Evolutionary conservation across 2,329 filamentous ascomycete species (phyloP).

Genomic region (Ophiostoma montium): DNA sequence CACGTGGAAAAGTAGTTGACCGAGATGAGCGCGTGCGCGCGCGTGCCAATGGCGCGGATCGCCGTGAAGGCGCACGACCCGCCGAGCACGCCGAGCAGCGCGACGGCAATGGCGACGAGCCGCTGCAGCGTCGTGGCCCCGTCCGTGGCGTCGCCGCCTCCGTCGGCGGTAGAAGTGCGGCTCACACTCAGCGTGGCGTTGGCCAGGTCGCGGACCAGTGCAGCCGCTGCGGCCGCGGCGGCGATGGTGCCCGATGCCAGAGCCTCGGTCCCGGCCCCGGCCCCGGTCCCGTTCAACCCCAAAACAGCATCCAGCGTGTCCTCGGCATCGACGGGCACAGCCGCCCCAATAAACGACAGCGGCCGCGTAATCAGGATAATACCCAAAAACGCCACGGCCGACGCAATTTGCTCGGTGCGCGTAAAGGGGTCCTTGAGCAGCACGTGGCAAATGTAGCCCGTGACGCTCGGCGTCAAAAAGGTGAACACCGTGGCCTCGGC

Average conservation of each 20-base stretch:
- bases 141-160: constrained; percentile 1
- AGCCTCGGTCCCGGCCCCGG: background rate
- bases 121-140: constrained; percentile 8
- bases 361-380: constrained; percentile 76
- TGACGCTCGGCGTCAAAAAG: constrained; percentile 66
- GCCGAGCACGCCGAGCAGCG: constrained; percentile 65
- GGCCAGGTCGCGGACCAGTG: background rate
- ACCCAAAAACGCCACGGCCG: constrained; percentile 59
- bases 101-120: constrained; percentile 20
- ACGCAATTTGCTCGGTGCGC: constrained; percentile 60
- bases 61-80: constrained; percentile 59
- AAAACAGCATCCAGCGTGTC: background rate
- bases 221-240: background rate
- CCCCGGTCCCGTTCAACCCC: background rate
- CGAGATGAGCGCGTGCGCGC: constrained; percentile 68
- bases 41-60: constrained; percentile 65
- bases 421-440: constrained; percentile 66
- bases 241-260: background rate
- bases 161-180: background rate
- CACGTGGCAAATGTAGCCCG: constrained; percentile 68
- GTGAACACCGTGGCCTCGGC: constrained; percentile 84
- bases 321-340: background rate
- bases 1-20: constrained; percentile 71
- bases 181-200: background rate
- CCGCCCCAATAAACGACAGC: constrained; percentile 19